Percentiles rank a stretch among this genome's conserved stretches.
Conservation (phyloP, 495 filamentous ascomycete species). For the Amorphotheca resinae region DNA sequence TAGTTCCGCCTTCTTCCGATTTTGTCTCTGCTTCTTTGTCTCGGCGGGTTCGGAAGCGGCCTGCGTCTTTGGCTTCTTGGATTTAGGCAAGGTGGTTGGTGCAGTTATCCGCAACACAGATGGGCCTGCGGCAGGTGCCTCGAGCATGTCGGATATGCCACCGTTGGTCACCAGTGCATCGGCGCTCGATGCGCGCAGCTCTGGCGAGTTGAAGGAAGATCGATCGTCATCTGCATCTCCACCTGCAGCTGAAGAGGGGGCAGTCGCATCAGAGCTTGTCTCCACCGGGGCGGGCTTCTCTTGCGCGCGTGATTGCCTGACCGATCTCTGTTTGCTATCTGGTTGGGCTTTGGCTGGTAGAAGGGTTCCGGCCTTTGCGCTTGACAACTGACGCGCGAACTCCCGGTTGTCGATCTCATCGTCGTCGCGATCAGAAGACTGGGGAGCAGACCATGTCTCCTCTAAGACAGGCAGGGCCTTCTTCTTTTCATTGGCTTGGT, state of each 20-base stretch:
- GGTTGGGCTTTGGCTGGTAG: constrained; percentile 43
- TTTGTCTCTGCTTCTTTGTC: constrained; percentile 87
- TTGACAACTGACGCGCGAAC: constrained; percentile 58
- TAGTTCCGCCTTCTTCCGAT: constrained; percentile 67
- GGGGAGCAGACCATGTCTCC: not conserved
- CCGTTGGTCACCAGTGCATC: constrained; percentile 26
- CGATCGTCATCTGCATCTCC: constrained; percentile 76
- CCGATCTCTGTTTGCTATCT: constrained; percentile 28
- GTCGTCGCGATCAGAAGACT: constrained; percentile 34
- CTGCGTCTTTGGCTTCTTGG: constrained; percentile 51
- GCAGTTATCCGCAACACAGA: constrained; percentile 65
- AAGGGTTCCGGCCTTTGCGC: constrained; percentile 49
- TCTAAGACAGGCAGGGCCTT: not conserved
- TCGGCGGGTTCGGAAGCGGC: constrained; percentile 41
- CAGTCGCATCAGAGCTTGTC: constrained; percentile 25
- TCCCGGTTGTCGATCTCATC: constrained; percentile 55
- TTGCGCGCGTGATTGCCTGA: constrained; percentile 41
- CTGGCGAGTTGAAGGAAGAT: constrained; percentile 51
- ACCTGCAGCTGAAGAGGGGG: too few species aligned
- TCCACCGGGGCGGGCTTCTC: constrained; percentile 22
- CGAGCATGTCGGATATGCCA: constrained; percentile 81
- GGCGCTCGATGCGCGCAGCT: constrained; percentile 35
- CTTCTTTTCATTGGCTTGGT: constrained; percentile 12
- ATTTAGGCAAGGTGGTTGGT: constrained; percentile 42
- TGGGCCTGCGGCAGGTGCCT: constrained; percentile 53